Percentiles rank a stretch among this genome's conserved stretches.
Evolutionary conservation across 2,329 filamentous ascomycete species (phyloP).

Genomic region (Ophiosphaerella korrae): DNA sequence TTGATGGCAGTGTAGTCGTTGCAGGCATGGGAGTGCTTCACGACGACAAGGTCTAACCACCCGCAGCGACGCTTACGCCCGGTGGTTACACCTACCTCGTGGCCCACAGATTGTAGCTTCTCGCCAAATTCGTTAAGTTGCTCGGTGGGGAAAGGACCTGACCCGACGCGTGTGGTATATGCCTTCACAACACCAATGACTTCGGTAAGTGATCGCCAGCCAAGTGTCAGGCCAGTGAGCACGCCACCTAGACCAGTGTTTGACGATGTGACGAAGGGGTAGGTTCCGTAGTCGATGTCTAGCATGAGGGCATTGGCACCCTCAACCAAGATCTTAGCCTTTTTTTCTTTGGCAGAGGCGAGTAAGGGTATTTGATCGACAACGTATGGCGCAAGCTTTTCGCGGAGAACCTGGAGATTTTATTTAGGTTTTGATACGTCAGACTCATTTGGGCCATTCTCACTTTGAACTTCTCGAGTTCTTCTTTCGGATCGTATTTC

Average conservation of each 20-base stretch:
- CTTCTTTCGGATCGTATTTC: slow-evolving; percentile 71
- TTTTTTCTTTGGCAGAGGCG: slow-evolving; percentile 62
- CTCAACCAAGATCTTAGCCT: slow-evolving; percentile 69
- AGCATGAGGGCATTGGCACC: slow-evolving; percentile 72
- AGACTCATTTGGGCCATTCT: not conserved
- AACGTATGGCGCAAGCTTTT: slow-evolving; percentile 63
- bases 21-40: slow-evolving; percentile 68
- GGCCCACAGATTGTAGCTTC: slow-evolving; percentile 61
- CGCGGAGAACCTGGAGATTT: slow-evolving; percentile 55
- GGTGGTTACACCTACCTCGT: slow-evolving; percentile 62
- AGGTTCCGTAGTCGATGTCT: slow-evolving; percentile 63
- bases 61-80: slow-evolving; percentile 67
- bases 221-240: slow-evolving; percentile 66
- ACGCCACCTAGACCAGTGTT: slow-evolving; percentile 66
- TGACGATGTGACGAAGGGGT: slow-evolving; percentile 66
- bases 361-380: slow-evolving; percentile 72
- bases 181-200: slow-evolving; percentile 71
- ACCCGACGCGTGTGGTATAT: slow-evolving; percentile 66
- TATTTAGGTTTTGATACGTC: not conserved
- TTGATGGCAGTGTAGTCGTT: slow-evolving; percentile 72
- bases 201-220: slow-evolving; percentile 65
- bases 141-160: slow-evolving; percentile 71
- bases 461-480: slow-evolving; percentile 66
- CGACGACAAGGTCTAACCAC: slow-evolving; percentile 70
- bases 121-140: slow-evolving; percentile 63